A percentile compares a stretch with the other conserved stretches of the same genome.
Conservation (phyloP, 176 grass and related monocot genomes). For the Pontederia paniculata region DNA sequence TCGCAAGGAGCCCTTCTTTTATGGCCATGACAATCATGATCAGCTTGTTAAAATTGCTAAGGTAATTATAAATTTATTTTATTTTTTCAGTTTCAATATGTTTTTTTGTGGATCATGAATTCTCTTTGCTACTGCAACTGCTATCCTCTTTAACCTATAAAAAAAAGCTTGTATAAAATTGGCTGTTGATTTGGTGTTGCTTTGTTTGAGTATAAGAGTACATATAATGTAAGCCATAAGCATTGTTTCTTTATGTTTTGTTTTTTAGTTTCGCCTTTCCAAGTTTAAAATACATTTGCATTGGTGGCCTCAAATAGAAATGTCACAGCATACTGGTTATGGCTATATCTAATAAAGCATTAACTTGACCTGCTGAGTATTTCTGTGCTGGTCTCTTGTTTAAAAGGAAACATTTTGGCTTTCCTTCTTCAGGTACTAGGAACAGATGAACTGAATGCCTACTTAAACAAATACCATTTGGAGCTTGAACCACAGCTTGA, state of each 20-base stretch:
- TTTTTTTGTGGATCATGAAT: neutral
- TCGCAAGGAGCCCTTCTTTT: conserved; percentile 99
- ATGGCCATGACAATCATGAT: conserved; percentile 96
- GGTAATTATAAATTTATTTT: conserved; percentile 22
- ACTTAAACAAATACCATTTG: conserved; percentile 79
- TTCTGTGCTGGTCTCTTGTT: conserved; percentile 13
- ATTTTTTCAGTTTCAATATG: neutral
- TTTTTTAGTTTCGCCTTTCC: too few species aligned
- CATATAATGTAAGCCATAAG: too few species aligned
- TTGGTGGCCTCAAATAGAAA: too few species aligned
- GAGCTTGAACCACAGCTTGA: conserved; percentile 94
- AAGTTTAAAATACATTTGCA: too few species aligned
- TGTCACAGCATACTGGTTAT: too few species aligned
- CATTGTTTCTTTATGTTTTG: too few species aligned
- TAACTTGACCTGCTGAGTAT: neutral
- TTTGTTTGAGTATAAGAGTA: too few species aligned
- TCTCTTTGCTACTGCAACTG: neutral
- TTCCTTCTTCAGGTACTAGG: conserved; percentile 64
- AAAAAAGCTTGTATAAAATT: too few species aligned
- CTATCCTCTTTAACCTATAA: too few species aligned
- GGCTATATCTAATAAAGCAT: too few species aligned
- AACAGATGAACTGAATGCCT: conserved; percentile 73
- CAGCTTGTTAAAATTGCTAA: conserved; percentile 98
- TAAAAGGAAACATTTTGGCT: conserved; percentile 5
- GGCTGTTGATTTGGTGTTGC: too few species aligned